Evolutionary conservation across 768 basidiomycete genomes (phyloP).

Genomic region (Russula sp.): DNA sequence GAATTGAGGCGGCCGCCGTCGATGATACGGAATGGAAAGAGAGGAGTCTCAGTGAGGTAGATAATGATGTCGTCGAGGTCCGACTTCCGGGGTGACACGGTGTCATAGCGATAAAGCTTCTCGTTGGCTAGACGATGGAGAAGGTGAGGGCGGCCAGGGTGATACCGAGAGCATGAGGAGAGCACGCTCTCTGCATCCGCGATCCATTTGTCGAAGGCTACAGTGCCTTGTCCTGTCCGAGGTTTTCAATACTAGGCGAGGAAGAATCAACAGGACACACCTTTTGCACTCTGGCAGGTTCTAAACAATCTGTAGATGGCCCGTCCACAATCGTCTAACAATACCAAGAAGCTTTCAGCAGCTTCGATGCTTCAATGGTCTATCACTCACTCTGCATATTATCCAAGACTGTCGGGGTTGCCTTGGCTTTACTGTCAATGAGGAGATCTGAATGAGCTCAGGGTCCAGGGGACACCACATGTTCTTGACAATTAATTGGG

Average conservation of each 20-base stretch:
- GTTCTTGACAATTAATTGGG: no score
- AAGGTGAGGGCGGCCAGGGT: constrained; percentile 1
- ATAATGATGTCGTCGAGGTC: background rate
- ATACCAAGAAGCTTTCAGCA: no score
- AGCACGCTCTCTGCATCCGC: background rate
- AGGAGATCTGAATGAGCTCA: no score
- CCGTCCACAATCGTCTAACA: background rate
- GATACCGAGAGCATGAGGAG: background rate
- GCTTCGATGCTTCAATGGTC: no score
- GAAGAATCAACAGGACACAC: background rate
- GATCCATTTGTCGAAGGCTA: background rate
- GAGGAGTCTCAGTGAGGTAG: background rate
- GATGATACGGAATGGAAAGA: background rate
- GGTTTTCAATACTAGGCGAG: background rate
- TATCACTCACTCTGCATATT: no score
- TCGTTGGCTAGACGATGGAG: background rate
- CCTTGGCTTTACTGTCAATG: no score
- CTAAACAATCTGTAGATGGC: background rate
- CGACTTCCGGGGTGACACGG: background rate
- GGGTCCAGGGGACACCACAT: no score
- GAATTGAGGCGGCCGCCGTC: background rate
- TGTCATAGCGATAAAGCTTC: background rate
- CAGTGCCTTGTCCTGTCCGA: background rate
- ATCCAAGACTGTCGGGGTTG: no score
- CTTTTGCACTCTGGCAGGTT: background rate